These are phyloP conservation scores for Aspergillus ellipticus DNA, from an alignment of 495 filamentous ascomycete species.

Conservation along the genomic window DNA sequence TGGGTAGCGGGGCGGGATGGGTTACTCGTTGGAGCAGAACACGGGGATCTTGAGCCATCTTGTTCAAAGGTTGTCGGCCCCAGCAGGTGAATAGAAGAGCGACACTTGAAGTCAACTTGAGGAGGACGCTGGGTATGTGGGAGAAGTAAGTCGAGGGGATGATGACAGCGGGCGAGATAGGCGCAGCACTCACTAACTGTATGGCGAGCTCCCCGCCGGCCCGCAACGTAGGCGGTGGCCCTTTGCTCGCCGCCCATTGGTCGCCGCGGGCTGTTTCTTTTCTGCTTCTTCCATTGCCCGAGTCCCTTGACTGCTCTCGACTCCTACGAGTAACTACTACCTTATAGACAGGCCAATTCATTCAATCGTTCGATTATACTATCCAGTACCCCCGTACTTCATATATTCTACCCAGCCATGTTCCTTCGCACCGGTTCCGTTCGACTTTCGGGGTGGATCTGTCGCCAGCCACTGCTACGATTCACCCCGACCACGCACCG, in stretches of 20 bases:
- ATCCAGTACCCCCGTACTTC: not conserved
- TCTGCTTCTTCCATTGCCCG: not conserved
- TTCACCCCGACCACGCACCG: slow-evolving; percentile 12
- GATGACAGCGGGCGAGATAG: not conserved
- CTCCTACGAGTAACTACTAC: not conserved
- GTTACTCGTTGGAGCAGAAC: slow-evolving; percentile 55
- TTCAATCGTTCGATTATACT: not conserved
- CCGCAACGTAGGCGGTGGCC: slow-evolving; percentile 9
- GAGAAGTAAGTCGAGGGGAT: not conserved
- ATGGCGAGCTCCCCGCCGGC: not conserved
- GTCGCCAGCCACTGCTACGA: slow-evolving; percentile 2
- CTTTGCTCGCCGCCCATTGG: not conserved
- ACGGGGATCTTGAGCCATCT: slow-evolving; percentile 52
- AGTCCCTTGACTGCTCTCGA: not conserved
- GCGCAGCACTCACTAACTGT: not conserved
- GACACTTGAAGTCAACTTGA: slow-evolving; percentile 2
- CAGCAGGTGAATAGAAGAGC: slow-evolving; percentile 1
- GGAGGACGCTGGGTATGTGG: not conserved
- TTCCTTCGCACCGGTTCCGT: slow-evolving; percentile 15
- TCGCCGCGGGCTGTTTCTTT: not conserved
- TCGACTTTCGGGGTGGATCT: slow-evolving; percentile 17
- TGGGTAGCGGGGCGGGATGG: slow-evolving; percentile 7
- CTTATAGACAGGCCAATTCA: not conserved
- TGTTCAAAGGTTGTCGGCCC: slow-evolving; percentile 8
- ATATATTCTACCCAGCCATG: slow-evolving; percentile 1